These are phyloP conservation scores for Chaetomidium leptoderma DNA, from an alignment of 495 filamentous ascomycete species.

Conservation along the genomic window DNA sequence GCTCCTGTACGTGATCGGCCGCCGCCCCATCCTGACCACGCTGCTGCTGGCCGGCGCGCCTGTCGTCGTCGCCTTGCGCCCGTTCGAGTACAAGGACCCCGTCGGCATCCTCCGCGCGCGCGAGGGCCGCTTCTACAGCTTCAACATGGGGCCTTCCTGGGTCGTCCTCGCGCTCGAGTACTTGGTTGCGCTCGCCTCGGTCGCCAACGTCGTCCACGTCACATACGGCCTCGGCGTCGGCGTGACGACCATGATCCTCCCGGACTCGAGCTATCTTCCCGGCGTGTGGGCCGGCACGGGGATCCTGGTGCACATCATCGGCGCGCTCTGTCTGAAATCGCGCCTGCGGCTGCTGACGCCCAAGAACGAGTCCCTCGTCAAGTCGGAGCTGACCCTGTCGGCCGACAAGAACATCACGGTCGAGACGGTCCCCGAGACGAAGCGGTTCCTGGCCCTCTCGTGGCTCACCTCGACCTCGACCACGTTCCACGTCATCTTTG, in stretches of 20 bases:
- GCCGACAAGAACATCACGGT: slow-evolving; percentile 10
- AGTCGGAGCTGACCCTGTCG: not conserved
- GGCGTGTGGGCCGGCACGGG: slow-evolving; percentile 21
- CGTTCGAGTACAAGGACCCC: slow-evolving; percentile 25
- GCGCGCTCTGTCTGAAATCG: slow-evolving; percentile 2
- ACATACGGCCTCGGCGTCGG: slow-evolving; percentile 25
- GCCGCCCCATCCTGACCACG: slow-evolving; percentile 24
- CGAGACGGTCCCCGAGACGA: slow-evolving; percentile 13
- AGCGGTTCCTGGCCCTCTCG: slow-evolving; percentile 16
- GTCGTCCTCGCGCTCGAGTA: slow-evolving; percentile 19
- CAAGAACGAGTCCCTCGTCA: not conserved
- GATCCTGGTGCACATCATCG: slow-evolving; percentile 18
- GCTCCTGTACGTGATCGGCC: slow-evolving; percentile 15
- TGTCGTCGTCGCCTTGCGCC: slow-evolving; percentile 17
- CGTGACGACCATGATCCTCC: slow-evolving; percentile 21
- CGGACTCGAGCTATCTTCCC: slow-evolving; percentile 17
- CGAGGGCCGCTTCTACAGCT: slow-evolving; percentile 10
- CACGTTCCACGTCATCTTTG: slow-evolving; percentile 23
- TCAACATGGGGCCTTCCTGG: not conserved
- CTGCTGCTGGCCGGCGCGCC: slow-evolving; percentile 24
- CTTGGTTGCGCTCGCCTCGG: slow-evolving; percentile 20
- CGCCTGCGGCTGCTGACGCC: not conserved
- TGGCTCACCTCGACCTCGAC: slow-evolving; percentile 20
- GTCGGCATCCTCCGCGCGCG: slow-evolving; percentile 4
- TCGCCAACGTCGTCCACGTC: slow-evolving; percentile 24